phyloP scores from a whole-genome alignment of 768 basidiomycete genomes.

The Trametes coccinea region DNA sequence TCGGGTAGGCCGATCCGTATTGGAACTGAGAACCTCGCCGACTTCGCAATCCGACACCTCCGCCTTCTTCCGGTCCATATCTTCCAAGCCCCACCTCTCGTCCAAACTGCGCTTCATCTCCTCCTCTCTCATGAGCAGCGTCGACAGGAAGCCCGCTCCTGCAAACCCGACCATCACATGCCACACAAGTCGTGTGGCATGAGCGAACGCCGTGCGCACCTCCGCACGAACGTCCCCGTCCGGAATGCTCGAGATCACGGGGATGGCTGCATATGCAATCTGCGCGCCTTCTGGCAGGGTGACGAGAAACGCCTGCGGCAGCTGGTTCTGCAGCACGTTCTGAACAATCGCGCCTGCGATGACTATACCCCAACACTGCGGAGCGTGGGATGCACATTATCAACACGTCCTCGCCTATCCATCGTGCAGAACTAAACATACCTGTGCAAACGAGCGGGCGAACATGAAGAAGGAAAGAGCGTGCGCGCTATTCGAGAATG shows the following conservation, averaged over 20 bases:
- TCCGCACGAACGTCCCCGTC: constrained; percentile 27
- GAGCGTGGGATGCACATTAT: not conserved
- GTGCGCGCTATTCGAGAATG: constrained; percentile 24
- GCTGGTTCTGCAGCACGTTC: constrained; percentile 33
- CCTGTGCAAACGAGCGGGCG: constrained; percentile 10
- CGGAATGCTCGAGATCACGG: constrained; percentile 24
- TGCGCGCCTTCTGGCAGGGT: constrained; percentile 26
- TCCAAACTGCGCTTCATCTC: constrained; percentile 32
- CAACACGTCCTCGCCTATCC: not conserved
- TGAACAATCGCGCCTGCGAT: constrained; percentile 38
- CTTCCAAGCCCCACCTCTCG: constrained; percentile 31
- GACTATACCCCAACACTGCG: constrained; percentile 34
- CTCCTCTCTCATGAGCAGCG: constrained; percentile 30
- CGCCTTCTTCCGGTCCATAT: no score
- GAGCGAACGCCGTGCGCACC: constrained; percentile 35
- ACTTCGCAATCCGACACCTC: no score
- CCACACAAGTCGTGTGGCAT: constrained; percentile 35
- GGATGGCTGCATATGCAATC: constrained; percentile 33
- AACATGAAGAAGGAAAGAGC: constrained; percentile 36
- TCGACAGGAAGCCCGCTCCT: constrained; percentile 29
- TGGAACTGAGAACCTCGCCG: no score
- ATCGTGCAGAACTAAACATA: not conserved
- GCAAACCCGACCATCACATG: constrained; percentile 32
- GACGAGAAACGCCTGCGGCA: constrained; percentile 32
- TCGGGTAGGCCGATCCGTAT: no score